Base-by-base conservation (phyloP, 768 basidiomycete genomes). In the Coprinellus aureogranulatus region DNA sequence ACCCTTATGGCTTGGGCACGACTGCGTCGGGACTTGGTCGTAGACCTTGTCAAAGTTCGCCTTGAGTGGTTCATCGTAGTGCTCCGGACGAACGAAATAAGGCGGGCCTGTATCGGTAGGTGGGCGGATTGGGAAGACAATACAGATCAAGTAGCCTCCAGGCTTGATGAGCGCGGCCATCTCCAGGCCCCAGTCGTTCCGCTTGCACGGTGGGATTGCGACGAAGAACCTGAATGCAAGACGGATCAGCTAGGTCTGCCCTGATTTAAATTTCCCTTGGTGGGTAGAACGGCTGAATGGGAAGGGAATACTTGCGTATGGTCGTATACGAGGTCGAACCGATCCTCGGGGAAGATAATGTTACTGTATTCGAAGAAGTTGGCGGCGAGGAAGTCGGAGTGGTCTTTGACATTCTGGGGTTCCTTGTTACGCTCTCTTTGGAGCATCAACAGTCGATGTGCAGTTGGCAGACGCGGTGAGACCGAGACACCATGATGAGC, bases 151-250 rank as follows among this genome's bases (percentile, higher is more conserved):
- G 58, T 80, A 79, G 16, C 86, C 88, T 0, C 86, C 88, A 1
- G 81, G 77, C 55, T 82, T 85, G 52, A 86, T 68, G 16, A 90
- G 66, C 16, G 74, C 69, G 1, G 73, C 69, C 70, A 90, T 85
- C 61, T 85, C 76, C 14, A 64, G 61, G 0, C 80, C 89, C 88
- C 87, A 89, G 18, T 77, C 77, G 2, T 61, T 44, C 11, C 89
- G 78, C 37, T 67, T 72, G 2, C 69, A 57, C 0, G 85, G 88
- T 0, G 82, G 83, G 22, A 91, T 82, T 1, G 89, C 88, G 42
- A 86, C 85, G 67, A 91, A 90, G 72, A 90, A 89, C 1, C 85
- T 87, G n/a, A 18, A n/a, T n/a, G n/a, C n/a, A n/a, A n/a, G 50
- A 12, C 11, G 23, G 25, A 16, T 54, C 27, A 22, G 26, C 44